phyloP scores from a whole-genome alignment of 768 basidiomycete genomes.

The Rhizopogon salebrosus region DNA sequence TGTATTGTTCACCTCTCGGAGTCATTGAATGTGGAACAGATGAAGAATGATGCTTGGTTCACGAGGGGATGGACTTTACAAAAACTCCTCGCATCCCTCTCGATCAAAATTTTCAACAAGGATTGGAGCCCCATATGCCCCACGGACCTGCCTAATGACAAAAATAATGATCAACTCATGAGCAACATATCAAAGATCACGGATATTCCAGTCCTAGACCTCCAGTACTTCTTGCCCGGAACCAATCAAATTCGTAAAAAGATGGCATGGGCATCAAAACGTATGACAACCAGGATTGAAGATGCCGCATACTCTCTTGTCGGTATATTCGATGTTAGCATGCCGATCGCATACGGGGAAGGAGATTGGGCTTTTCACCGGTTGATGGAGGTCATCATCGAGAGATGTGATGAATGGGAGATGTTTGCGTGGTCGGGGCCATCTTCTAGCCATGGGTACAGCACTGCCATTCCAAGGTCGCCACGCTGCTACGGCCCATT shows the following conservation, averaged over 20 bases:
- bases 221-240: background rate
- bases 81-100: background rate
- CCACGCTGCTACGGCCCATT: conserved; percentile 11
- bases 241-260: conserved; percentile 6
- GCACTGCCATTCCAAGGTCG: conserved; percentile 9
- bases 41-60: conserved; percentile 8
- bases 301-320: conserved; percentile 22
- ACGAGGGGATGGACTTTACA: conserved; percentile 8
- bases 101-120: background rate
- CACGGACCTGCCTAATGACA: background rate
- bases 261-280: conserved; percentile 16
- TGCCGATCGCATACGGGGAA: conserved; percentile 12
- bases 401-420: conserved; percentile 17
- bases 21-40: background rate
- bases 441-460: conserved; percentile 8
- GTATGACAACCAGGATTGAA: conserved; percentile 20
- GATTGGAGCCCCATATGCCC: background rate
- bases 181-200: background rate
- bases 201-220: background rate
- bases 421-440: conserved; percentile 20
- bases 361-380: conserved; percentile 21
- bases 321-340: conserved; percentile 19
- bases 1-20: conserved; percentile 8
- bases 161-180: background rate
- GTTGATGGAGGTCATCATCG: conserved; percentile 19